Conservation (phyloP, 257 asterid species). For the Primulina tabacum region DNA sequence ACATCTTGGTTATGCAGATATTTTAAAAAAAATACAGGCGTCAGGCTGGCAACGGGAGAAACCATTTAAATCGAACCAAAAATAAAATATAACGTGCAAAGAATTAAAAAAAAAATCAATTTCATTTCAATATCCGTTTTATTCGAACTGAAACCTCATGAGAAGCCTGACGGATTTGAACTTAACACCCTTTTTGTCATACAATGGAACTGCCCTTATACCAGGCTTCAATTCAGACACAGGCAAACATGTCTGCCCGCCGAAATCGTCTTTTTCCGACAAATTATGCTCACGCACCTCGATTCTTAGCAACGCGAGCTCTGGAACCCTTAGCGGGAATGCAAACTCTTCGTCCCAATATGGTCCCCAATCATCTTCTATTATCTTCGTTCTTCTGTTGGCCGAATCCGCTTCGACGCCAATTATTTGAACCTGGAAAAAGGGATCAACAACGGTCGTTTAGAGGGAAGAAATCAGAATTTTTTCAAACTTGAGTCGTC, state of each 20-base stretch:
- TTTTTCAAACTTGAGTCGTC: no score
- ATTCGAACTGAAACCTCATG: constrained; percentile 33
- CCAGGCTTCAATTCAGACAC: constrained; percentile 35
- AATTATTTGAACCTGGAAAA: constrained; percentile 25
- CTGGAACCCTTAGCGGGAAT: constrained; percentile 34
- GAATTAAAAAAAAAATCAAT: neutral
- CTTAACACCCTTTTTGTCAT: constrained; percentile 27
- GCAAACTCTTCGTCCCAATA: constrained; percentile 37
- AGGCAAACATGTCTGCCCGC: constrained; percentile 42
- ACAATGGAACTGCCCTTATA: constrained; percentile 31
- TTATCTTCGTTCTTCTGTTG: constrained; percentile 32
- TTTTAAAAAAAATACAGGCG: no score
- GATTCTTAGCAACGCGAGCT: constrained; percentile 36
- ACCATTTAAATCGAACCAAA: no score
- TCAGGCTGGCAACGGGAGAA: no score
- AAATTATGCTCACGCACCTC: constrained; percentile 31
- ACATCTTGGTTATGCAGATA: no score
- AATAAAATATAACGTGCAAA: neutral
- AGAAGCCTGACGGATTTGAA: constrained; percentile 42
- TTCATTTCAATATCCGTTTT: neutral
- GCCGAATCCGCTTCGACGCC: constrained; percentile 33
- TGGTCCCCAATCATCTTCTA: constrained; percentile 33
- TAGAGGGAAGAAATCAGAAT: no score
- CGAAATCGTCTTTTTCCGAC: constrained; percentile 26
- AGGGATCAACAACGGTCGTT: no score